Evolutionary conservation across 2,329 filamentous ascomycete species (phyloP), one percentile per base, ranked within the genome.

Genomic region (Tolypocladium capitatum): DNA sequence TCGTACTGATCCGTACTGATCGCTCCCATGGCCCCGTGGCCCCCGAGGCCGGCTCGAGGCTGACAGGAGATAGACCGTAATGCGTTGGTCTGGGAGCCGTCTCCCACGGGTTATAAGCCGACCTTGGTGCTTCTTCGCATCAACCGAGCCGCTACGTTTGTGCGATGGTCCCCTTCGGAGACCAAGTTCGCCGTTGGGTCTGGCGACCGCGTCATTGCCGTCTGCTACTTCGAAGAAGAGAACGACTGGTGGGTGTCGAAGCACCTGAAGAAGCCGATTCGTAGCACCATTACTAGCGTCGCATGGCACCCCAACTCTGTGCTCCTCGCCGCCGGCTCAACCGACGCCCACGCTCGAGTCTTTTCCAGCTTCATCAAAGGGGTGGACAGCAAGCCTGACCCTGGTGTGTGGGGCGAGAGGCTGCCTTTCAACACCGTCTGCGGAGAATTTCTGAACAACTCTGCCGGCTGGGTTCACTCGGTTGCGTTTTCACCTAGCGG

Each of bases 241-340:
- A 96, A 98, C 68, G 90, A 98, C 73, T 98, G 92, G 92, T 98
- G 92, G 92, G 91, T 98, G 38, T 96, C 90, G 34, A 98, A 98
- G 76, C 92, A 98, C 69, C 71, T 98, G 62, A 97, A 97, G 80
- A 98, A 97, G 78, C 92, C 92, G 20, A 94, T 98, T 60, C 86
- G 91, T 56, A 95, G 89, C 65, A 98, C 92, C 49, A 91, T 98
- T 59, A 97, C 92, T 48, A 89, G 86, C 16, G 81, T 98, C 41
- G 83, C 84, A 49, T 98, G 92, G 92, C 92, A 98, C 68, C 92
- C 92, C 33, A 98, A 98, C 74, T 94, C 86, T 10, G 92, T 98
- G 16, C 78, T 98, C 31, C 75, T 98, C 24, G 92, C 91, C 16
- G 89, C 92, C 40, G 92, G 92, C 34, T 94, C 88, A n/a, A 96